Evolutionary conservation across 2,329 filamentous ascomycete genomes (phyloP), one percentile per base, ranked within the genome.

Genomic region (Aspergillus sp.): DNA sequence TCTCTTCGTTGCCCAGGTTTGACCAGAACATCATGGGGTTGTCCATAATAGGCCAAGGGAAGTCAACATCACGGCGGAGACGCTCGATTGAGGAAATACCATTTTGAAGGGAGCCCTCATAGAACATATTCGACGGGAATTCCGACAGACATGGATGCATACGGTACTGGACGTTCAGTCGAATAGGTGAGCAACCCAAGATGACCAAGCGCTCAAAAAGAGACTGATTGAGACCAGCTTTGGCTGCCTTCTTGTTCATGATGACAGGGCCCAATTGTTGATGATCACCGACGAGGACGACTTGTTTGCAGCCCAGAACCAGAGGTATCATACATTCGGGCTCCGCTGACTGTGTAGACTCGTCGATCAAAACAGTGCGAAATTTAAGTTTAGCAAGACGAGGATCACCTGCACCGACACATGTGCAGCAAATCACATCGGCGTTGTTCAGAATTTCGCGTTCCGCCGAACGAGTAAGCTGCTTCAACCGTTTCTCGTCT

Each of bases 21-120:
- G 91, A 95, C 94, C 94, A 99, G 77, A 99, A 99, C 94, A 97
- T 97, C 94, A 99, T 99, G 3, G 94, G 94, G 62, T 86, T 90
- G 69, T 97, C 93, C 17, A 80, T 84, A 26, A 96, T 90, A 2
- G 94, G 94, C 94, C 94, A 99, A 11, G 94, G 94, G 71, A 99
- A 99, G 72, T 99, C 94, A 24, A 99, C 90, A 64, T 99, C 93
- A 60, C 88, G 88, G 57, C 93, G 87, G 58, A 97, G 81, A 55
- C 94, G 87, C 66, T 95, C 88, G 61, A 90, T 86, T 69, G 89
- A 89, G 0, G 92, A 95, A 44, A 99, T 90, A 67, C 94, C 94
- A 63, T 99, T 99, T 73, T 99, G 94, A 50, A 99, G 81, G 51
- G 90, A 94, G 17, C 94, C 94, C 65, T 97, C 94, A 73, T 99